Percentiles rank a stretch among this genome's conserved stretches.
Evolutionary conservation across 2,329 filamentous ascomycete species (phyloP).

Genomic region (Scedosporium boydii): DNA sequence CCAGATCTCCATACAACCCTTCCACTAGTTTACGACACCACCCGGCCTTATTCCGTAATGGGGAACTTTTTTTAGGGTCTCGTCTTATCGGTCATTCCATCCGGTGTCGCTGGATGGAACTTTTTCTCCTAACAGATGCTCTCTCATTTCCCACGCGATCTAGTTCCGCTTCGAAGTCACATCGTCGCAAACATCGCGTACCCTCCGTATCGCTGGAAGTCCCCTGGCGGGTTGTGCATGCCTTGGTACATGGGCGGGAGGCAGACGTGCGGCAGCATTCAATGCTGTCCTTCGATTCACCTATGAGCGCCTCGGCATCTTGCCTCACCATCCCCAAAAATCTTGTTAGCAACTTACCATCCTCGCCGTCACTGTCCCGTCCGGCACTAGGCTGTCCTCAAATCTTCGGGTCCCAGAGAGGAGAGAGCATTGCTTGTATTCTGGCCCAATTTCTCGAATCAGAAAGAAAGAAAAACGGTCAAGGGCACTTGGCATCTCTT

Average conservation of each 20-base stretch:
- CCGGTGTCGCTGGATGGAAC: conserved; percentile 6
- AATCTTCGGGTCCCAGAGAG: neutral
- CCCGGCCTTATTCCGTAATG: conserved; percentile 1
- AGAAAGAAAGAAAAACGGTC: neutral
- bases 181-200: neutral
- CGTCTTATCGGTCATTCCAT: conserved; percentile 9
- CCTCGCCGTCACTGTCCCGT: neutral
- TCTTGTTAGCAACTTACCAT: neutral
- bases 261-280: too few species aligned
- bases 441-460: neutral
- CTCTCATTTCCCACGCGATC: neutral
- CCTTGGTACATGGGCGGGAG: too few species aligned
- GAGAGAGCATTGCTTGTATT: neutral
- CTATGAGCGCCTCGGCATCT: neutral
- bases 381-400: neutral
- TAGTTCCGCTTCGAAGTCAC: neutral
- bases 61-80: conserved; percentile 9
- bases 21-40: neutral
- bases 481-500: neutral
- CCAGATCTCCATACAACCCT: conserved; percentile 6
- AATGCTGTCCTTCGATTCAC: neutral
- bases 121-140: neutral
- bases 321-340: neutral
- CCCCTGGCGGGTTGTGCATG: neutral
- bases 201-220: neutral